phyloP scores from a whole-genome alignment of 129 eudicot genomes.

The Helichrysum umbraculigerum region DNA sequence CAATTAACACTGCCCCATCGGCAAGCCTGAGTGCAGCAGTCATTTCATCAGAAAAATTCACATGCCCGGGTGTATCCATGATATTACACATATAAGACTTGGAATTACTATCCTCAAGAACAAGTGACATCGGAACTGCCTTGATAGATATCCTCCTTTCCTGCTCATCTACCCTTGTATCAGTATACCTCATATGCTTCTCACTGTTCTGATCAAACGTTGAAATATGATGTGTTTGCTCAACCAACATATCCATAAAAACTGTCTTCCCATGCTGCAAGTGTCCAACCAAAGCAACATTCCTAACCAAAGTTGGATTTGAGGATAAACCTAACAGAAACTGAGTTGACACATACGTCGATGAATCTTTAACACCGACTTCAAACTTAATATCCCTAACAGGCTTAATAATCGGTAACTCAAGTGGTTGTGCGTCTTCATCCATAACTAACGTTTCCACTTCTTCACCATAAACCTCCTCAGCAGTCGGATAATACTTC shows the following conservation, averaged over 20 bases:
- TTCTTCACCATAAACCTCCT: constrained; percentile 97
- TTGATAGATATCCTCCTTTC: constrained; percentile 94
- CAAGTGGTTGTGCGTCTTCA: constrained; percentile 94
- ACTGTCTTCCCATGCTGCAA: constrained; percentile 88
- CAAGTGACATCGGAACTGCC: constrained; percentile 94
- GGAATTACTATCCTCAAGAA: constrained; percentile 91
- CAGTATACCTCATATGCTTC: constrained; percentile 97
- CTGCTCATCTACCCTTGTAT: constrained; percentile 94
- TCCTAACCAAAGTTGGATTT: constrained; percentile 80
- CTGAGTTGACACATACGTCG: constrained; percentile 89
- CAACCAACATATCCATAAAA: constrained; percentile 98
- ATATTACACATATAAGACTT: constrained; percentile 84
- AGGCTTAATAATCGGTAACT: constrained; percentile 80
- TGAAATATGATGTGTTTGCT: constrained; percentile 82
- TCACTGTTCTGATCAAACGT: constrained; percentile 91
- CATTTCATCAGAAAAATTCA: constrained; percentile 96
- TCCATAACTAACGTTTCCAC: constrained; percentile 97
- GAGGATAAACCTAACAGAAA: constrained; percentile 84
- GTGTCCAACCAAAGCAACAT: constrained; percentile 96
- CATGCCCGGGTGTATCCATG: constrained; percentile 99
- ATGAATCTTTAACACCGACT: constrained; percentile 81
- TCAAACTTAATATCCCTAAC: constrained; percentile 87
- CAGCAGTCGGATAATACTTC: constrained; percentile 96
- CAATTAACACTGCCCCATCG: constrained; percentile 94
- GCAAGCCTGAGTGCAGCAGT: constrained; percentile 98